Base-by-base conservation (phyloP, 2,329 filamentous ascomycete genomes). In the Boeremia exigua region DNA sequence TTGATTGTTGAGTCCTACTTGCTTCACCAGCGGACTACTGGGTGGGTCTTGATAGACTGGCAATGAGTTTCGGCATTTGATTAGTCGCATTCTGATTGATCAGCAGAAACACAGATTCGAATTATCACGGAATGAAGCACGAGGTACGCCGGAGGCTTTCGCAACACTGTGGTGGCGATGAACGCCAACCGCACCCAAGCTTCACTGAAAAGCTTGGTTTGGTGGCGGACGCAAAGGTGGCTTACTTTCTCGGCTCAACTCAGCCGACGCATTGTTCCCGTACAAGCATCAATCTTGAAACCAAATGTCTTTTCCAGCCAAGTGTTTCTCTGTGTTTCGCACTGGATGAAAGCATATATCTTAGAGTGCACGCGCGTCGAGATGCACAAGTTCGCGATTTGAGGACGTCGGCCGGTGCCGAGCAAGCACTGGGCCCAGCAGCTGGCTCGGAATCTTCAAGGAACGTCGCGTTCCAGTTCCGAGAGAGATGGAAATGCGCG, bases 1-100 rank as follows among this genome's bases (percentile, higher is more conserved):
- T 48, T 27, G 23, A 47, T 51, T 50, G 47, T 56, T 51, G 53
- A 51, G 19, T n/a, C 36, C 47, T 37, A n/a, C 15, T 32, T 56
- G 47, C 42, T 48, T 37, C 8, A 43, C 36, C 38, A 37, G 53
- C 36, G 53, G 43, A 27, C 42, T 48, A 36, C 36, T 56, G 27
- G 32, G 47, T 44, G 53, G 53, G 43, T 51, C 47, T 30, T 14
- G 12, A 29, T 25, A 30, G 34, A 38, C 36, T 47, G 47, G 47
- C 48, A 51, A 43, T 36, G 37, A 43, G 5, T 8, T 38, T 47
- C 53, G 53, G 53, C 53, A 56, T 28, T 51, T 56, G 15, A 27
- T n/a, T 27, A n/a, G 39, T 42, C 47, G 19, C 29, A 7, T 32
- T 36, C 2, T n/a, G 14, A 39, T 45, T 42, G 37, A 43, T 48